Evolutionary conservation across 164 flowering plant genomes (phyloP), one percentile per base, ranked within the genome.

Genomic region (Berberis vulgaris): DNA sequence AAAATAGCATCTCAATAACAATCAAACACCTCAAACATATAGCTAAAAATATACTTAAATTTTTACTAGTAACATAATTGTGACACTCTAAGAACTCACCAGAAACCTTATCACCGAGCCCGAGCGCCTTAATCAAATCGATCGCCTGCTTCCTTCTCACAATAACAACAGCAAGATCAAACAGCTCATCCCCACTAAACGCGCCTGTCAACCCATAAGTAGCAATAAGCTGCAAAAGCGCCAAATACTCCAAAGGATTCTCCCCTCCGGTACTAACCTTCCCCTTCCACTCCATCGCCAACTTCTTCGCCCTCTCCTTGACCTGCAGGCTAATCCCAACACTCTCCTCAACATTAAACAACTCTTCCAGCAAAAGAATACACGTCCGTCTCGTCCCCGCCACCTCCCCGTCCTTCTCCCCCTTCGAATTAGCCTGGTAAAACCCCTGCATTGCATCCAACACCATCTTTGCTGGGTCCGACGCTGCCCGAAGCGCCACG

Each of bases 381-480:
- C 86, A 80, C 53, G 61, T 69, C 62, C 65, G 55, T 13, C 61
- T 67, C 0, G 42, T 38, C 11, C 64, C 60, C 10, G 49, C 60
- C 46, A 56, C 1, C 26, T 60, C 70, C 0, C 57, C 65, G 13
- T 62, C 56, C 10, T 54, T 60, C 39, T 50, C 65, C 8, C 54
- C 52, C 7, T 49, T 68, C 6, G 26, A 26, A 26, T 26, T 61
- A 7, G 26, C 49, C 1, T 49, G n/a, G 64, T 54, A 76, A 63
- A 76, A 82, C 45, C 83, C 88, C 2, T 66, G 78, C 80, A 87
- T 62, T 5, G 94, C 78, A 49, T 80, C 86, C 63, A 89, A 53
- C 39, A 89, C 78, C 72, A 89, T 45, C 53, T 67, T 70, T 1
- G 80, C 86, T 6, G 87, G 77, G 59, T 89, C 89, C 11, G 73